Conservation (phyloP, 2,329 filamentous ascomycete genomes). For the Macroventuria anomochaeta region DNA sequence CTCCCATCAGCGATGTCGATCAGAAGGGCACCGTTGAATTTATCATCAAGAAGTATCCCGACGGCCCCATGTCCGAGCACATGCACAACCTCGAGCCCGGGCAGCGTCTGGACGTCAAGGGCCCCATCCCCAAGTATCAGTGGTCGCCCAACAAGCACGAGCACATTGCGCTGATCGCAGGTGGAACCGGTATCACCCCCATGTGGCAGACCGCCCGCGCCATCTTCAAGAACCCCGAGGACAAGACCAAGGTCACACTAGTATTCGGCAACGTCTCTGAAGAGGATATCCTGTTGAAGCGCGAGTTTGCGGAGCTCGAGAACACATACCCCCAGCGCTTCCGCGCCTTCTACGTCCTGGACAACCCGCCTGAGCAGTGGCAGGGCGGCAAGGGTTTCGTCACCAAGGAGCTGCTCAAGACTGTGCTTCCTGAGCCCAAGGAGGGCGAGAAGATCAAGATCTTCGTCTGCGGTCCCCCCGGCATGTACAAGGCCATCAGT, state of each 20-base stretch:
- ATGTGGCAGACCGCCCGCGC: constrained; percentile 94
- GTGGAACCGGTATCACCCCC: constrained; percentile 94
- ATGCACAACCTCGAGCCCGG: constrained; percentile 82
- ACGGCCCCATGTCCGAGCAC: constrained; percentile 90
- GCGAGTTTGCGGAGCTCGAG: constrained; percentile 84
- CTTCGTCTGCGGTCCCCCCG: constrained; percentile 93
- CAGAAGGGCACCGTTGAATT: constrained; percentile 83
- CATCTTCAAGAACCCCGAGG: constrained; percentile 95
- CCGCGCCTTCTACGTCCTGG: constrained; percentile 91
- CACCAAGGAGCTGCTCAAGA: constrained; percentile 91
- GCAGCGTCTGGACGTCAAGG: constrained; percentile 89
- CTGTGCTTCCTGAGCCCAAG: constrained; percentile 91
- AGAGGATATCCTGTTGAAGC: constrained; percentile 89
- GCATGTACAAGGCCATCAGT: constrained; percentile 90
- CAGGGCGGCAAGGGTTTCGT: constrained; percentile 78
- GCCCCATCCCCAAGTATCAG: constrained; percentile 90
- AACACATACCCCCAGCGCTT: constrained; percentile 96
- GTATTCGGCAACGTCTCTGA: constrained; percentile 90
- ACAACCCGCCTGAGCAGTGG: constrained; percentile 83
- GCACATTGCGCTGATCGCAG: constrained; percentile 86
- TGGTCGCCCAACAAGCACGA: constrained; percentile 92
- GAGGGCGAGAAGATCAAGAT: constrained; percentile 85
- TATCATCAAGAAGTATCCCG: constrained; percentile 88
- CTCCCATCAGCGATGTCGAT: constrained; percentile 86
- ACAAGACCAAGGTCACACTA: constrained; percentile 97